Evolutionary conservation across 2,329 filamentous ascomycete species (phyloP).

Genomic region (Zymoseptoria brevis): DNA sequence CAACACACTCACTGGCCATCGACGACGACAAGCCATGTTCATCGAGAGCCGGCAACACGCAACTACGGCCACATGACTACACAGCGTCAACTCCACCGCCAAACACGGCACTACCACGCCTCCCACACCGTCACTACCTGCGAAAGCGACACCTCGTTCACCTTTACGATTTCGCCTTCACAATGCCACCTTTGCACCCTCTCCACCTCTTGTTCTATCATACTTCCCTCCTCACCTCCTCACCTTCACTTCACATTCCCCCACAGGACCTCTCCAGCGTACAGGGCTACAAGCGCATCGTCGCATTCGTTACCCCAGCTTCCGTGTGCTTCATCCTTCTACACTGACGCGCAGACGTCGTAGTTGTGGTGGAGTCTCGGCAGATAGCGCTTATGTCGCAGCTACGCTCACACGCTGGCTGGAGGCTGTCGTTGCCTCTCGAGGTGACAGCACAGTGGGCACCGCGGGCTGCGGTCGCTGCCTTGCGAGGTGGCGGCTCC

Average conservation of each 20-base stretch:
- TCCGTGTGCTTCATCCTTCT: background rate
- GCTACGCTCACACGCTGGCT: background rate
- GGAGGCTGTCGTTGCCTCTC: background rate
- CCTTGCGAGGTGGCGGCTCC: background rate
- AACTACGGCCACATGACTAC: background rate
- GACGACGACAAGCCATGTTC: background rate
- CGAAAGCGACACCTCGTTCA: background rate
- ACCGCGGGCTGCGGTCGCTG: background rate
- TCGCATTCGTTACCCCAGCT: background rate
- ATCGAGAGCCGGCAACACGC: background rate
- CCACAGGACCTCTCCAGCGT: background rate
- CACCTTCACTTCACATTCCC: background rate
- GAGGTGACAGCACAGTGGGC: background rate
- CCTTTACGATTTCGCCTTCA: background rate
- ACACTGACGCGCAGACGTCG: background rate
- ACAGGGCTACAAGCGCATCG: background rate
- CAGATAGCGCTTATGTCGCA: background rate
- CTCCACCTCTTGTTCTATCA: background rate
- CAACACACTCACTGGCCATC: background rate
- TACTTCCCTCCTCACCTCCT: background rate
- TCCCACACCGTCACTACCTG: background rate
- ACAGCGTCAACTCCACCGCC: background rate
- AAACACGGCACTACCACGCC: background rate
- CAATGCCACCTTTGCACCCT: background rate
- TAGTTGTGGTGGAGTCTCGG: background rate